Conservation (phyloP, 192 early-diverging fungal genomes). For the Coemansia sp. region DNA sequence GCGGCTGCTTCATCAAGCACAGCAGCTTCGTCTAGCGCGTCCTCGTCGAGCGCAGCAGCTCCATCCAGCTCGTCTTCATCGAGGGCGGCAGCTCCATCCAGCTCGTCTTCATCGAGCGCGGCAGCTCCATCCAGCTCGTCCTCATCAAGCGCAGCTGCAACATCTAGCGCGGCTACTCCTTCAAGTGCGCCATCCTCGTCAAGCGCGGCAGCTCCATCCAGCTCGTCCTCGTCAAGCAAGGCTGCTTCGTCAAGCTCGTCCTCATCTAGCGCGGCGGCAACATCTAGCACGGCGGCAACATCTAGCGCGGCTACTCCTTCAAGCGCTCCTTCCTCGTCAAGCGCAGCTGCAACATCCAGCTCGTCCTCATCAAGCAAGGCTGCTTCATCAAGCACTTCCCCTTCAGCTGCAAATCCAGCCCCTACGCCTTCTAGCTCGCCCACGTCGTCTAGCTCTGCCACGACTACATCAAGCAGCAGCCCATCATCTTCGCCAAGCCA, state of each 20-base stretch:
- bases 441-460: constrained; percentile 5
- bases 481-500: background rate
- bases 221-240: background rate
- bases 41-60: background rate
- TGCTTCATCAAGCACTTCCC: background rate
- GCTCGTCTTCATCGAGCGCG: too few relatives aligned
- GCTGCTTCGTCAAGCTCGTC: background rate
- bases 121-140: too few relatives aligned
- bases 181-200: background rate
- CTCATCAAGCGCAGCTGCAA: background rate
- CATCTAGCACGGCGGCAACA: too few relatives aligned
- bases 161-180: background rate
- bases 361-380: background rate
- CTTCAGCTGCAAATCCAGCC: background rate
- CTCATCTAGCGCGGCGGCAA: background rate
- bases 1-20: too few relatives aligned
- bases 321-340: too few relatives aligned
- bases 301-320: too few relatives aligned
- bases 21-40: too few relatives aligned
- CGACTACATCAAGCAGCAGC: background rate
- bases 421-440: background rate
- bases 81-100: too few relatives aligned
- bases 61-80: background rate
- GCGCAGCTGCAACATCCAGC: too few relatives aligned
- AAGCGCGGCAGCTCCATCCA: background rate